phyloP scores from a whole-genome alignment of 2,329 filamentous ascomycete species.

The Cladosporium colombiae region DNA sequence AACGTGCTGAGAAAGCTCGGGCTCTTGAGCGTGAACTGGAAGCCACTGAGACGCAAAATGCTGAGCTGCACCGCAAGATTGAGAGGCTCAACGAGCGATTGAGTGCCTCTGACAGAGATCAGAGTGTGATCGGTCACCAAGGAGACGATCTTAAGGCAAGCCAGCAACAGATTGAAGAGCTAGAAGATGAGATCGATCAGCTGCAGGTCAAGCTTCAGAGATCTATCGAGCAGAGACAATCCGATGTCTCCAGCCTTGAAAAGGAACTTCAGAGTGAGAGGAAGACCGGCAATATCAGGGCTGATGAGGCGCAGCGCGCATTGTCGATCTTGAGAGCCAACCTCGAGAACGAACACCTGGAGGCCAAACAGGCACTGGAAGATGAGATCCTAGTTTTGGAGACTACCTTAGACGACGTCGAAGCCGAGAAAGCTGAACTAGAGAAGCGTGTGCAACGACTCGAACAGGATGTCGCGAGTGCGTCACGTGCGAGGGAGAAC shows the following conservation, averaged over 20 bases:
- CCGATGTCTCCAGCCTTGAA: slow-evolving; percentile 44
- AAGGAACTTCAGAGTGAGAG: slow-evolving; percentile 43
- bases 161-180: slow-evolving; percentile 35
- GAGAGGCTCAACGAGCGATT: slow-evolving; percentile 27
- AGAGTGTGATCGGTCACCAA: slow-evolving; percentile 33
- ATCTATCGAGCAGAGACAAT: slow-evolving; percentile 32
- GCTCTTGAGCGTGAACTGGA: slow-evolving; percentile 39
- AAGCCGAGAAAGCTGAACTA: slow-evolving; percentile 56
- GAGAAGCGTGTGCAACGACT: slow-evolving; percentile 57
- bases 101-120: slow-evolving; percentile 31
- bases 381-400: slow-evolving; percentile 56
- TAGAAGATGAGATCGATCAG: slow-evolving; percentile 44
- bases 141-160: slow-evolving; percentile 29
- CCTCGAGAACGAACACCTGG: slow-evolving; percentile 41
- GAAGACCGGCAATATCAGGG: slow-evolving; percentile 27
- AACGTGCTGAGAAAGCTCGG: slow-evolving; percentile 21
- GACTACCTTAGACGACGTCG: slow-evolving; percentile 44
- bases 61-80: slow-evolving; percentile 30
- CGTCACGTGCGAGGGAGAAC: slow-evolving; percentile 41
- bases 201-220: slow-evolving; percentile 42
- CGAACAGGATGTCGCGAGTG: slow-evolving; percentile 37
- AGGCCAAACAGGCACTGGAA: slow-evolving; percentile 52
- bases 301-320: slow-evolving; percentile 30
- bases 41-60: slow-evolving; percentile 34
- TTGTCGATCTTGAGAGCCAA: slow-evolving; percentile 57